Evolutionary conservation across 2,329 filamentous ascomycete genomes (phyloP).

Genomic region (Ceratocystis colombiana): DNA sequence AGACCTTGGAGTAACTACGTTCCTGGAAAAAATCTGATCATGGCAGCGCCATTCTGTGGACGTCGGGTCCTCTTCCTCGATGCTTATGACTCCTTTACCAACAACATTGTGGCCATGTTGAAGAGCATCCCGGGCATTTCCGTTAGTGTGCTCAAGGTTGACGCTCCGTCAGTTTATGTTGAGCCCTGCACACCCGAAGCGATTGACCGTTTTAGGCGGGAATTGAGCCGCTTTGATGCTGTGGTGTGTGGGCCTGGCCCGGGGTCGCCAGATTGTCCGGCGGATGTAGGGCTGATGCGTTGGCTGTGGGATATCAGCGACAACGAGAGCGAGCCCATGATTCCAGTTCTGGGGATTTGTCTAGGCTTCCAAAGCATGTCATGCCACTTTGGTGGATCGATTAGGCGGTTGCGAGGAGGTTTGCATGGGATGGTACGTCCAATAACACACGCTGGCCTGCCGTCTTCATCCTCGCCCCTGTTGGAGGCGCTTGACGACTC

Average conservation of each 20-base stretch:
- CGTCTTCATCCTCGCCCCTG: neutral
- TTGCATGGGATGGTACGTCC: constrained; percentile 70
- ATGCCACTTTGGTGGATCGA: constrained; percentile 53
- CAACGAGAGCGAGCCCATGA: constrained; percentile 39
- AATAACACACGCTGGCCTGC: constrained; percentile 44
- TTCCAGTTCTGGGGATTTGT: constrained; percentile 82
- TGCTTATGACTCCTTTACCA: constrained; percentile 92
- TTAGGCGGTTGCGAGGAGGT: constrained; percentile 59
- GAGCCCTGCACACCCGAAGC: constrained; percentile 34
- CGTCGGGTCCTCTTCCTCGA: constrained; percentile 73
- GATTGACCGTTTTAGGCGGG: constrained; percentile 32
- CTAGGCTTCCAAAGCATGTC: constrained; percentile 80
- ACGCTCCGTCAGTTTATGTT: constrained; percentile 44
- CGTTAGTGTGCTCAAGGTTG: constrained; percentile 60
- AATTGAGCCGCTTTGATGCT: constrained; percentile 58
- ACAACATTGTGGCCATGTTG: constrained; percentile 82
- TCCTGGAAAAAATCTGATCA: constrained; percentile 23
- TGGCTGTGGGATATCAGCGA: constrained; percentile 52
- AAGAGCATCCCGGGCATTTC: constrained; percentile 56
- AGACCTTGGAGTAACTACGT: neutral
- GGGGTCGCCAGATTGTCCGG: constrained; percentile 59
- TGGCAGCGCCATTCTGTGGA: constrained; percentile 26
- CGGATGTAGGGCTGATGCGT: constrained; percentile 75
- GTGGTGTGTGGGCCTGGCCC: constrained; percentile 87
- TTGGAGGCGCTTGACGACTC: constrained; percentile 26